Percentiles rank a stretch among this genome's conserved stretches.
These are phyloP conservation scores for Ceraceosorus guamensis DNA, from an alignment of 1,284 basidiomycete genomes.

Conservation along the genomic window DNA sequence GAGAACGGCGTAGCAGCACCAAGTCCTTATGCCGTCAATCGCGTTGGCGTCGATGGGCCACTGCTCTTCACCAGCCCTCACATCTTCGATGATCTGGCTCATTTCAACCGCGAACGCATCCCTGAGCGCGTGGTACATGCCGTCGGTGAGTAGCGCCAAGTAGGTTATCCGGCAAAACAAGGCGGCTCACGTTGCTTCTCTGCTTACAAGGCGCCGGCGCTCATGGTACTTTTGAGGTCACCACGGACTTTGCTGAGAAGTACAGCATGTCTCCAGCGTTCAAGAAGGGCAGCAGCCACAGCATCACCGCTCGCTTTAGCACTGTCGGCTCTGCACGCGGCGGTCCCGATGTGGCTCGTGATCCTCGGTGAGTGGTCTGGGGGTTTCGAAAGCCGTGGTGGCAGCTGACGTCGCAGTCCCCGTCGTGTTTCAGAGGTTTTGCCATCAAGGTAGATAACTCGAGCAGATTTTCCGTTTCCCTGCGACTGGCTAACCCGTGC, in stretches of 20 bases:
- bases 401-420: neutral
- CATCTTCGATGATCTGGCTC: slow-evolving; percentile 28
- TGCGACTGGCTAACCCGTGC: slow-evolving; percentile 17
- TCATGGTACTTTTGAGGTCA: slow-evolving; percentile 25
- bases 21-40: slow-evolving; percentile 68
- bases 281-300: too few relatives aligned
- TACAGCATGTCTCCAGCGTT: slow-evolving; percentile 18
- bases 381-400: neutral
- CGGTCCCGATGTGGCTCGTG: slow-evolving; percentile 23
- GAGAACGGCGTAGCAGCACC: slow-evolving; percentile 23
- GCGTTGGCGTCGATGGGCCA: slow-evolving; percentile 67
- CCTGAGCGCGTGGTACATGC: slow-evolving; percentile 25
- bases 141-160: neutral
- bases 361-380: neutral
- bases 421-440: neutral
- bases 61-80: slow-evolving; percentile 64
- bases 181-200: slow-evolving; percentile 11
- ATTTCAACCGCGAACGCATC: slow-evolving; percentile 42
- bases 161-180: too few relatives aligned
- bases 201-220: slow-evolving; percentile 39
- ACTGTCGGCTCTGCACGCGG: slow-evolving; percentile 34
- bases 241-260: slow-evolving; percentile 19
- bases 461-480: neutral
- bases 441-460: neutral
- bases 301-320: slow-evolving; percentile 23